phyloP scores from a whole-genome alignment of 192 early-diverging fungal genomes.

The Lobosporangium transversale region DNA sequence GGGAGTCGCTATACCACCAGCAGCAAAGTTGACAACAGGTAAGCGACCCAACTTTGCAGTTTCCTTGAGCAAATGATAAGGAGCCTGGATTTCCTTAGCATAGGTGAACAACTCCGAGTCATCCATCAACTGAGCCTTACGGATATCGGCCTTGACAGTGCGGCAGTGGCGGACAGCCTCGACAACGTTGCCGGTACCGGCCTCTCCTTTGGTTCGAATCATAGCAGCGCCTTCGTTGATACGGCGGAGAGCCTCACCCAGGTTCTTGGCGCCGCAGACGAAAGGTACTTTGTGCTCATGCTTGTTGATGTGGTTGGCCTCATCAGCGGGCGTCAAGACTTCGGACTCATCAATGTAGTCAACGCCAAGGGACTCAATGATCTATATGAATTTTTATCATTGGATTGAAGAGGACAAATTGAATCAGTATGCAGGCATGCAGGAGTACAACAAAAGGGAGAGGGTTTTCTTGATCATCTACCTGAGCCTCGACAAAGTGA shows the following conservation, averaged over 20 bases:
- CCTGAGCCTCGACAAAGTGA: constrained; percentile 98
- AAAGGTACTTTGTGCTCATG: constrained; percentile 92
- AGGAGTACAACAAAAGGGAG: no score
- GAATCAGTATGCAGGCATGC: no score
- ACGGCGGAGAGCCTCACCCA: constrained; percentile 96
- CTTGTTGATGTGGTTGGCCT: constrained; percentile 96
- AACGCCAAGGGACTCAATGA: constrained; percentile 89
- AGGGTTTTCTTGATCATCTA: constrained; percentile 31
- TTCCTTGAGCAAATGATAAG: constrained; percentile 90
- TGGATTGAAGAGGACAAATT: no score
- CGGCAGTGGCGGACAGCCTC: constrained; percentile 97
- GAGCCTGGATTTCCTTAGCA: constrained; percentile 96
- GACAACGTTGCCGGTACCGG: constrained; percentile 98
- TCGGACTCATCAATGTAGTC: constrained; percentile 99
- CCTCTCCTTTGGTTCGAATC: constrained; percentile 99
- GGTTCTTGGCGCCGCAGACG: constrained; percentile 96
- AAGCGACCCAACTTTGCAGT: constrained; percentile 87
- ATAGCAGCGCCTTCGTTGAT: constrained; percentile 98
- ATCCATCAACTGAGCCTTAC: constrained; percentile 82
- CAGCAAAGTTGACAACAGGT: constrained; percentile 99
- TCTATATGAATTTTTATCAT: constrained; percentile 64
- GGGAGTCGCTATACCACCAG: constrained; percentile 96
- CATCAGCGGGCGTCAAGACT: constrained; percentile 96
- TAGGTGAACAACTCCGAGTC: constrained; percentile 94
- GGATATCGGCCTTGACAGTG: constrained; percentile 88